These are phyloP conservation scores for Phytophthora ramorum DNA, from an alignment of 352 stramenopile genomes.

Conservation along the genomic window DNA sequence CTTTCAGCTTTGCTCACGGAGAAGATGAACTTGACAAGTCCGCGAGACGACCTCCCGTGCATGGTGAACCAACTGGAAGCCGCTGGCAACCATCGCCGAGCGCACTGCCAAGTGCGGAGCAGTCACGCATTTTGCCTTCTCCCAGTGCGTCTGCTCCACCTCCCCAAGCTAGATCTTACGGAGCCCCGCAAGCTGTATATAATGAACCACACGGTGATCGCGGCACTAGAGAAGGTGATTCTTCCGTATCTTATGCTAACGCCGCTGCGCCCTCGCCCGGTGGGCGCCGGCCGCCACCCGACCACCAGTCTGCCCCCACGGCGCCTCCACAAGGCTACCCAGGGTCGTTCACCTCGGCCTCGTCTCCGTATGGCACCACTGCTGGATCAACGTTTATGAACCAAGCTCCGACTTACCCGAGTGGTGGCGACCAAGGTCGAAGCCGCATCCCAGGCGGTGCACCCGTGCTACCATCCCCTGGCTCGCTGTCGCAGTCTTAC, in stretches of 20 bases:
- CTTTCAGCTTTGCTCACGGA: constrained; percentile 79
- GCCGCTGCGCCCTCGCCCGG: constrained; percentile 26
- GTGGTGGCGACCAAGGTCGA: constrained; percentile 25
- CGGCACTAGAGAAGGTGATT: constrained; percentile 46
- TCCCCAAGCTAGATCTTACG: constrained; percentile 67
- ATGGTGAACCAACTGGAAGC: constrained; percentile 29
- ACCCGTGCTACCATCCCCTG: constrained; percentile 29
- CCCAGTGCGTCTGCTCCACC: constrained; percentile 38
- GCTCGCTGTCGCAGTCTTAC: constrained; percentile 34
- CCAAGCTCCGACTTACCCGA: constrained; percentile 31
- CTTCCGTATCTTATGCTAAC: constrained; percentile 63
- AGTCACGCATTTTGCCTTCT: constrained; percentile 26
- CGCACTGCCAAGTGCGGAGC: constrained; percentile 25
- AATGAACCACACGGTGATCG: constrained; percentile 69
- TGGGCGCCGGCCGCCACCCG: constrained; percentile 25
- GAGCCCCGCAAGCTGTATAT: constrained; percentile 59
- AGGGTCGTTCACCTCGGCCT: constrained; percentile 19
- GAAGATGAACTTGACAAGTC: constrained; percentile 66
- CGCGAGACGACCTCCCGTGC: constrained; percentile 18
- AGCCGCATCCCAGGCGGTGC: constrained; percentile 23
- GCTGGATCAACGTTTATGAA: constrained; percentile 21
- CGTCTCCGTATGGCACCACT: constrained; percentile 27
- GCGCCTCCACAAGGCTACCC: constrained; percentile 25
- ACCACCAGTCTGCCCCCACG: constrained; percentile 14
- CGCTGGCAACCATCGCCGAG: constrained; percentile 39